These are phyloP conservation scores for Paragyromitra xinjiangensis DNA, from an alignment of 495 filamentous ascomycete genomes.

Conservation along the genomic window DNA sequence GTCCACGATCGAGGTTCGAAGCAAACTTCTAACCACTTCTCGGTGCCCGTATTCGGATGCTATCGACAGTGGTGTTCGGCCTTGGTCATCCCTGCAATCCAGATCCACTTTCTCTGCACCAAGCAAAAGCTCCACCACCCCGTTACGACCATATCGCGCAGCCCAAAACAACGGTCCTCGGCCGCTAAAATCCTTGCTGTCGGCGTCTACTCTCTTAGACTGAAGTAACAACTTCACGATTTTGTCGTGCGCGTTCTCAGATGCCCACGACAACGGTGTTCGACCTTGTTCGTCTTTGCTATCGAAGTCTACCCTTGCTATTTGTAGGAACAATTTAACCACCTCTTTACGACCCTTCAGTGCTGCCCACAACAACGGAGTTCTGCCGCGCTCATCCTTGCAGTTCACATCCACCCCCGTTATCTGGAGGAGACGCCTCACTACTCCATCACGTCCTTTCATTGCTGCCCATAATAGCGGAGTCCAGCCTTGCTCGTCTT, in stretches of 20 bases:
- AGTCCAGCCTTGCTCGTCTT: slow-evolving; percentile 14
- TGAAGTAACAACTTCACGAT: background rate
- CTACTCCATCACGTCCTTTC: slow-evolving; percentile 1
- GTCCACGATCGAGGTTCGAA: background rate
- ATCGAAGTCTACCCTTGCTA: background rate
- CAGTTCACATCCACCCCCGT: background rate
- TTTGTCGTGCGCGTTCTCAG: background rate
- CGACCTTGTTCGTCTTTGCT: background rate
- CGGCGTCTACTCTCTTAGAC: background rate
- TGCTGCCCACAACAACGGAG: background rate
- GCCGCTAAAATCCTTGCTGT: background rate
- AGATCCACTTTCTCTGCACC: background rate
- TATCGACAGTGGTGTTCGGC: background rate
- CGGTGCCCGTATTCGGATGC: background rate
- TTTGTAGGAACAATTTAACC: background rate
- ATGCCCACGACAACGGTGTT: background rate
- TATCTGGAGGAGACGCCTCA: background rate
- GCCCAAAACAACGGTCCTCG: background rate
- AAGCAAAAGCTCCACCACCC: background rate
- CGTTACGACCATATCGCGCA: background rate
- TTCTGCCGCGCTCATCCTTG: background rate
- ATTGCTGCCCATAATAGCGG: slow-evolving; percentile 12
- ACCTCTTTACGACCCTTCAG: background rate
- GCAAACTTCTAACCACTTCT: background rate
- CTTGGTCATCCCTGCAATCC: background rate